A percentile compares a stretch with the other conserved stretches of the same genome.
phyloP scores from a whole-genome alignment of 441 rosid genomes.

The Gossypium schwendimanii region DNA sequence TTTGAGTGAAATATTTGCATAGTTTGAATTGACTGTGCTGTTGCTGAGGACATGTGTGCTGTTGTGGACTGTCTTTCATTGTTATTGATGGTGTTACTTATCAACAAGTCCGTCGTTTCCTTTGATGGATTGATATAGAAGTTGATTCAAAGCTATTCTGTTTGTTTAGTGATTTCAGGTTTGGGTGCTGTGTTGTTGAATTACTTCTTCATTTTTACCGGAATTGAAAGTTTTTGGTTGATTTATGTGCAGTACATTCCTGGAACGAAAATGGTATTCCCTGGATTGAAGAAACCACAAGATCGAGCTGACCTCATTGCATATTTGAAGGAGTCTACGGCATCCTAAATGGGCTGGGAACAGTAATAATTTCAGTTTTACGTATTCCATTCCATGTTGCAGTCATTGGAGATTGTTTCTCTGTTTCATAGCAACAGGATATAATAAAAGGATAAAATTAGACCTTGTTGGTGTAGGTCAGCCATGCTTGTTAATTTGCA shows the following conservation, averaged over 20 bases:
- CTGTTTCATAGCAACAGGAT: constrained; percentile 5
- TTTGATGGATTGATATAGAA: background rate
- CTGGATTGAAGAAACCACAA: constrained; percentile 56
- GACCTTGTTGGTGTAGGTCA: background rate
- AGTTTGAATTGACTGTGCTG: background rate
- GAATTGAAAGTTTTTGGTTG: background rate
- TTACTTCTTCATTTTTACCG: background rate
- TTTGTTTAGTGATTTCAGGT: background rate
- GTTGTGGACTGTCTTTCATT: background rate
- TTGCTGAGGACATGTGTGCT: background rate
- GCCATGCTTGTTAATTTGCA: background rate
- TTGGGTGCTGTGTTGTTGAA: background rate
- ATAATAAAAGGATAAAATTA: constrained; percentile 19
- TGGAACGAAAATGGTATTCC: constrained; percentile 58
- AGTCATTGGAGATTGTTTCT: constrained; percentile 17
- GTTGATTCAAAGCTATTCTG: background rate
- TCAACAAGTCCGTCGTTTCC: background rate
- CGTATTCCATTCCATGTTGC: constrained; percentile 22
- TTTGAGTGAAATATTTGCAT: background rate
- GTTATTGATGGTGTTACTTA: background rate
- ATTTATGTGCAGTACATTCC: constrained; percentile 41
- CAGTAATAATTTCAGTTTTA: background rate
- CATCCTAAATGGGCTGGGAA: constrained; percentile 15
- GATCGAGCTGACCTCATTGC: constrained; percentile 56
- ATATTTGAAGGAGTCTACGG: constrained; percentile 49